These are phyloP conservation scores for Cladosporium sp. DNA, from an alignment of 2,329 filamentous ascomycete species.

Conservation along the genomic window DNA sequence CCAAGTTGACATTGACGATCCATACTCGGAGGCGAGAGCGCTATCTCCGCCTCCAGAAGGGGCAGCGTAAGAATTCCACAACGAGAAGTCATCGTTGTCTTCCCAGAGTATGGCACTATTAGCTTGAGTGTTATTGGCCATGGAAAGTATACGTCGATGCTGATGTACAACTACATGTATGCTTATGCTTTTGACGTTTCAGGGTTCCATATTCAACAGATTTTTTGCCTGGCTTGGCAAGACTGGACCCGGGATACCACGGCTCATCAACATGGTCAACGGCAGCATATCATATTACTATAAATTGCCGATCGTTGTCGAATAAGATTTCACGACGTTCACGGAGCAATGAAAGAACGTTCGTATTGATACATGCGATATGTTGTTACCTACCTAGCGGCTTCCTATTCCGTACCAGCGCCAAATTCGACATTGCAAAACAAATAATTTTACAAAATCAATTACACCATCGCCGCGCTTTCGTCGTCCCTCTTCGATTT, in stretches of 20 bases:
- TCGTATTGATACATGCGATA: too few relatives aligned
- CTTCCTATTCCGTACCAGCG: too few relatives aligned
- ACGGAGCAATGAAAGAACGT: too few relatives aligned
- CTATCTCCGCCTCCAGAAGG: not conserved
- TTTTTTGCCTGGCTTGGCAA: conserved; percentile 1
- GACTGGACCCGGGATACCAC: not conserved
- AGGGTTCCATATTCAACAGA: not conserved
- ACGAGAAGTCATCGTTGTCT: too few relatives aligned
- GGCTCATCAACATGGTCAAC: too few relatives aligned
- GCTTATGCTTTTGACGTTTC: not conserved
- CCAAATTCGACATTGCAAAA: too few relatives aligned
- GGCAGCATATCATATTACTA: too few relatives aligned
- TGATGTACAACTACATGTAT: not conserved
- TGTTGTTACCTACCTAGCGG: too few relatives aligned
- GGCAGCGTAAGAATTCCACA: not conserved
- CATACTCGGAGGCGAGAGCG: not conserved
- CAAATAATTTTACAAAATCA: too few relatives aligned
- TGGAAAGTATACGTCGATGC: not conserved
- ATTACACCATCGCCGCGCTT: not conserved
- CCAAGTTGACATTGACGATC: not conserved
- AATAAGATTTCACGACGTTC: too few relatives aligned
- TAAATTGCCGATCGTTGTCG: too few relatives aligned
- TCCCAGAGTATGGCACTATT: not conserved
- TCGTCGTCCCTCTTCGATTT: not conserved
- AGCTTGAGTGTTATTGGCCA: not conserved